These are phyloP conservation scores for Kwoniella dejecticola DNA, from an alignment of 768 basidiomycete species.

Conservation along the genomic window DNA sequence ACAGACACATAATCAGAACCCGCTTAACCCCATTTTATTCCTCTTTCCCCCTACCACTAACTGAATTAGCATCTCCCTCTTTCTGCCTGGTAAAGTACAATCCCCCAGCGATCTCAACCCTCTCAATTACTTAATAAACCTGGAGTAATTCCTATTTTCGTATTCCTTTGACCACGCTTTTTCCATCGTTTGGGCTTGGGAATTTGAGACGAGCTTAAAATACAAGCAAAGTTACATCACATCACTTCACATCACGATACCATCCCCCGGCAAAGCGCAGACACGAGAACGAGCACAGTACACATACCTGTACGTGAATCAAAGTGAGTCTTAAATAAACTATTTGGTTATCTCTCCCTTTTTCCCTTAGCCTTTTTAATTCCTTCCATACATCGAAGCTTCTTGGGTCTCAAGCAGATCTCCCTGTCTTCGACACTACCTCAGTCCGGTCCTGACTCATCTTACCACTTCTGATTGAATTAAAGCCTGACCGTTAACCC, in stretches of 20 bases:
- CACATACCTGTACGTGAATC: too few species aligned
- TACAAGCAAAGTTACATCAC: slow-evolving; percentile 1
- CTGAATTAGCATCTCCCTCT: not conserved
- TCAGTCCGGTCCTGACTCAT: not conserved
- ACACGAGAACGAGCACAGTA: too few species aligned
- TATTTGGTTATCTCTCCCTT: slow-evolving; percentile 5
- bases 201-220: not conserved
- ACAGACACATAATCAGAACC: not conserved
- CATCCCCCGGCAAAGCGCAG: not conserved
- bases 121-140: slow-evolving; percentile 1
- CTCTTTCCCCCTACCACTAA: not conserved
- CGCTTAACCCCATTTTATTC: slow-evolving; percentile 4
- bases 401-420: not conserved
- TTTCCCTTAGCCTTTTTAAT: not conserved
- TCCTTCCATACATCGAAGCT: not conserved
- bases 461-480: not conserved
- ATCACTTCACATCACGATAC: not conserved
- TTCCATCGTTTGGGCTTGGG: not conserved
- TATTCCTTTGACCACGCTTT: slow-evolving; percentile 1
- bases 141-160: slow-evolving; percentile 6
- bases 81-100: not conserved
- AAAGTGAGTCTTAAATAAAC: not conserved
- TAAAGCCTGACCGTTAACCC: not conserved
- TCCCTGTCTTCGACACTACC: not conserved
- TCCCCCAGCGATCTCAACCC: not conserved